Evolutionary conservation across 108 stramenopile genomes (phyloP).

Genomic region (Asterionellopsis glacialis): DNA sequence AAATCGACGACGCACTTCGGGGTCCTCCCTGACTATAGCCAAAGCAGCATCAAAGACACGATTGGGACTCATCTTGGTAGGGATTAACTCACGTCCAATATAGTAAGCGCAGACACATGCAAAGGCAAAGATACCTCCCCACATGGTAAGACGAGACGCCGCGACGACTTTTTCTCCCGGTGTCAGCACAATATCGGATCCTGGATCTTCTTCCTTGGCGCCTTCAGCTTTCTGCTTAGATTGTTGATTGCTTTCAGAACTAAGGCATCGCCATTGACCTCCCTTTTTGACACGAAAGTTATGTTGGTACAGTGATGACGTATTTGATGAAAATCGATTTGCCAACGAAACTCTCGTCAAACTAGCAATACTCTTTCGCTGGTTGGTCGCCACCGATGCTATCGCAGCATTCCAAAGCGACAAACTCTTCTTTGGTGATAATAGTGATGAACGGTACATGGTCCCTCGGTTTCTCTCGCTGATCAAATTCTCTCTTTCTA

Average conservation of each 20-base stretch:
- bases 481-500: too few relatives aligned
- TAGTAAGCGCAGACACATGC: conserved; percentile 78
- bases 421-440: too few relatives aligned
- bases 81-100: conserved; percentile 62
- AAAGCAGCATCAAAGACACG: conserved; percentile 75
- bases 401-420: too few relatives aligned
- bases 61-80: conserved; percentile 86
- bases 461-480: too few relatives aligned
- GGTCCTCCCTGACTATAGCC: conserved; percentile 47
- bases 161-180: conserved; percentile 89
- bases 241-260: conserved; percentile 22
- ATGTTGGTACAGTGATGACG: too few relatives aligned
- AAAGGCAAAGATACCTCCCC: conserved; percentile 65
- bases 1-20: conserved; percentile 71
- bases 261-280: conserved; percentile 12
- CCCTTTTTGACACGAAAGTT: too few relatives aligned
- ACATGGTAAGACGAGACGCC: conserved; percentile 69
- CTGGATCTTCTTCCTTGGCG: conserved; percentile 18
- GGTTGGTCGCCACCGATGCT: too few relatives aligned
- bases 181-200: conserved; percentile 74
- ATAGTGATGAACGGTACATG: too few relatives aligned
- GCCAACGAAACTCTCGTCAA: too few relatives aligned
- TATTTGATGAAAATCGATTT: too few relatives aligned
- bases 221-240: conserved; percentile 11
- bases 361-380: too few relatives aligned